Base-by-base conservation (phyloP, 352 stramenopile species). In the Globisporangium heterothallicum region DNA sequence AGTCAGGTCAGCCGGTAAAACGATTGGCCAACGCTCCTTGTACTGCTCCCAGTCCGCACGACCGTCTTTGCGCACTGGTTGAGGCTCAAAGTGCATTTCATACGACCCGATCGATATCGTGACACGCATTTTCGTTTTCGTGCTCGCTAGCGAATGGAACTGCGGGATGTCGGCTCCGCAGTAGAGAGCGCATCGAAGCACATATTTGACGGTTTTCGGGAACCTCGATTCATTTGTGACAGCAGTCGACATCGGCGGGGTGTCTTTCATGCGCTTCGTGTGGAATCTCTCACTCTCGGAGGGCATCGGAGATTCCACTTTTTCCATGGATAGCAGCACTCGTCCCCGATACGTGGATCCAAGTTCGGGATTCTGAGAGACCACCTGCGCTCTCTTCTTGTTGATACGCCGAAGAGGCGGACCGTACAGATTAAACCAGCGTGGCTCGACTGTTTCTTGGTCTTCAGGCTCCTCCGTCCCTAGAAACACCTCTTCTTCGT, bases 341-440 rank as follows among this genome's bases (percentile, higher is more conserved):
- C 85, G 72, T 0, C 87, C 87, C 2, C 85, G 74, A 58, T 95
- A 96, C 6, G 71, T 90, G 1, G 85, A 95, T 0, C 74, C 85
- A 27, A 76, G 69, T 4, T 92, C 71, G 3, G 80, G 68, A 18
- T 84, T 78, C 30, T 76, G 70, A 9, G 84, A 71, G 21, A 93
- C 69, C 18, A 75, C 54, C 3, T 63, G 40, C 1, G 62, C 61
- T 4, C 78, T 70, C 41, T 85, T 87, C 24, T 68, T 66, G 51
- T 88, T 87, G 18, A 68, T 58, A 2, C 73, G 61, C 0, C 51
- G 66, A 6, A 88, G 56, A 1, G 81, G 88, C n/a, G 86, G 83
- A 6, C 88, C 88, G 48, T 96, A 96, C 3, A 96, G 48, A 54
- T 91, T 91, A 38, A 83, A 84, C 84, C 87, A 96, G 3, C 77